Base-by-base conservation (phyloP, 805 yeast genomes). In the Myxozyma sirexii region DNA sequence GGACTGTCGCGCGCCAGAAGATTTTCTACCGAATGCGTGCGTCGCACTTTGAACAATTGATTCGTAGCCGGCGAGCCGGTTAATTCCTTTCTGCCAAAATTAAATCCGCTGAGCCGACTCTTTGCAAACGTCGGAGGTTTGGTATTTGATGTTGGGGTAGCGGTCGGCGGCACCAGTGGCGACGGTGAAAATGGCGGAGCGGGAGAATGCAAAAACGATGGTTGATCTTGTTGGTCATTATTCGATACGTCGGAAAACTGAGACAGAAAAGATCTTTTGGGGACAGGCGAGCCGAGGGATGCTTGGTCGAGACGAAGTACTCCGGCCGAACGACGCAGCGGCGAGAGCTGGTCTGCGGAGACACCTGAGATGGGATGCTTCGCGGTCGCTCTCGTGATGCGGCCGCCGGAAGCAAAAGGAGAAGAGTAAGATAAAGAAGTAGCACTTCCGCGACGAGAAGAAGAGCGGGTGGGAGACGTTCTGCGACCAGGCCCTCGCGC, bases 261-360 rank as follows among this genome's bases (percentile, higher is more conserved):
- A 15, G 54, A 39, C 10, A 41, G 49, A 24, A 56, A 57, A 17
- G 48, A 52, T 15, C 60, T 53, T 33, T 53, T 56, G 12, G 68
- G 47, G 2, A 63, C 45, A 7, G 67, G 67, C 21, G 69, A 65
- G 43, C 65, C 69, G 21, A 54, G 67, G 17, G 71, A 69, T 23
- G 77, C 78, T 55, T 71, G 72, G 59, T 75, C 78, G 38, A 76
- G 74, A 62, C 76, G 76, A 38, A 76, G 64, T 38, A 76, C 69
- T 7, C 80, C 78, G 24, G 75, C 69, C 3, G 79, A 77, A 35
- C 80, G 70, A 13, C 76, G 71, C 27, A 77, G 64, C 35, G 75
- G 66, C 26, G 65, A 63, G n/a, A 58, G 47, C 26, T 58, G 57
- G 24, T 53, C 50, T n/a, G 50, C 29, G 3, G 58, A 19, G 21